Conservation (phyloP, 345 rosid genomes). For the Bruguiera gymnorhiza region DNA sequence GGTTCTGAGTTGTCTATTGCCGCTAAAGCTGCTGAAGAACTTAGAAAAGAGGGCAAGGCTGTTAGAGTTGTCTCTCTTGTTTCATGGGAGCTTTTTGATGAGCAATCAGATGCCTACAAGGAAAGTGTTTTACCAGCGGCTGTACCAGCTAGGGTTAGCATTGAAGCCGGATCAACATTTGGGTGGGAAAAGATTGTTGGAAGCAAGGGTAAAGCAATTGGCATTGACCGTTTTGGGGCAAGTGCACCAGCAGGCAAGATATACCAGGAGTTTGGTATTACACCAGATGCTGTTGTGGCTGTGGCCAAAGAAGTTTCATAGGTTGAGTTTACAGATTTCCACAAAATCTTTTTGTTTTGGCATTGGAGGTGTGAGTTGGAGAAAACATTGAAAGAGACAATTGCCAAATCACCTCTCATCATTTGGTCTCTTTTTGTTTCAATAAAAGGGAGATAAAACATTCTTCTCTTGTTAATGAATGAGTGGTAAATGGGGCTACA, state of each 20-base stretch:
- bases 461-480: constrained; percentile 25
- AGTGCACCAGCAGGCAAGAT: constrained; percentile 86
- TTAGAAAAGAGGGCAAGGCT: constrained; percentile 85
- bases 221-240: constrained; percentile 80
- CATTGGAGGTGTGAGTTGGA: constrained; percentile 15
- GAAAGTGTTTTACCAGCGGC: constrained; percentile 79
- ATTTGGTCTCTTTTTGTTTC: constrained; percentile 24
- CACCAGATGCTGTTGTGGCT: constrained; percentile 63
- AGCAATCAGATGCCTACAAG: constrained; percentile 75
- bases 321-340: constrained; percentile 10
- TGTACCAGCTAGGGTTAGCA: constrained; percentile 81
- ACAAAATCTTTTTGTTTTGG: neutral
- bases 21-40: constrained; percentile 69
- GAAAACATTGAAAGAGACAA: constrained; percentile 17
- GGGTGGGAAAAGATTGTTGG: constrained; percentile 87
- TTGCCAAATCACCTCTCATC: constrained; percentile 3
- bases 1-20: constrained; percentile 97
- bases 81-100: constrained; percentile 86
- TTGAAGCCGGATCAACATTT: constrained; percentile 87
- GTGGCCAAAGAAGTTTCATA: constrained; percentile 62
- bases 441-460: constrained; percentile 25
- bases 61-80: constrained; percentile 91
- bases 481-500: constrained; percentile 22
- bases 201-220: constrained; percentile 73
- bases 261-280: constrained; percentile 78